These are phyloP conservation scores for Fusarium nodosum DNA, from an alignment of 2,329 filamentous ascomycete genomes.

Conservation along the genomic window DNA sequence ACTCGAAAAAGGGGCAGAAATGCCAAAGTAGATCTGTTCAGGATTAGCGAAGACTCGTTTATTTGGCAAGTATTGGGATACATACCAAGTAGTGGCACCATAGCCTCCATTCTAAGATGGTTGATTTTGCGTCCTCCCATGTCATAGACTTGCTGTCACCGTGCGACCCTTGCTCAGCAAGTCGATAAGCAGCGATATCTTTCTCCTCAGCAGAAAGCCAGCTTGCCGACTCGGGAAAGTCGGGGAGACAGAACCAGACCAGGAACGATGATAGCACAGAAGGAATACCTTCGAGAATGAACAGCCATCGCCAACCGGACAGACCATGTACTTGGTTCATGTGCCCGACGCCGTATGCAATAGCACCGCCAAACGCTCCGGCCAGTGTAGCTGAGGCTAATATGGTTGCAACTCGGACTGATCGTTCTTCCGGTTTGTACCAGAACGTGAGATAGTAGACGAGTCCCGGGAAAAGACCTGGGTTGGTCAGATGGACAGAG, in stretches of 20 bases:
- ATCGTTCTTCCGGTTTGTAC: conserved; percentile 77
- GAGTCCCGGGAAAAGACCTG: conserved; percentile 44
- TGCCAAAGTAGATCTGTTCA: conserved; percentile 58
- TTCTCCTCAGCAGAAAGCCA: conserved; percentile 72
- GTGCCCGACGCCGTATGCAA: conserved; percentile 77
- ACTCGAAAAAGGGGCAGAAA: conserved; percentile 67
- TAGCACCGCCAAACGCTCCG: conserved; percentile 77
- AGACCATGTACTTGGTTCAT: conserved; percentile 73
- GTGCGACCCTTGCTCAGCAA: conserved; percentile 53
- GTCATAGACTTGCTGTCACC: conserved; percentile 72
- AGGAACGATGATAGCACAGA: conserved; percentile 71
- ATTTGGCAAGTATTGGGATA: accelerated
- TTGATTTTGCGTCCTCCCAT: conserved; percentile 75
- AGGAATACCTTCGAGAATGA: conserved; percentile 71
- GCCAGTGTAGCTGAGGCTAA: conserved; percentile 76
- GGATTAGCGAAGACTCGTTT: neutral
- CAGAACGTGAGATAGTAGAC: conserved; percentile 71
- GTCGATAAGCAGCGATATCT: conserved; percentile 59
- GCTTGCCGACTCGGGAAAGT: conserved; percentile 73
- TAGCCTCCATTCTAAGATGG: conserved; percentile 72
- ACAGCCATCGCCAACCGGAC: conserved; percentile 75
- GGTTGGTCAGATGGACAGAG: conserved; percentile 54
- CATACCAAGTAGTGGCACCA: conserved; percentile 71
- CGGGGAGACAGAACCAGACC: conserved; percentile 75
- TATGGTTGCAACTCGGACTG: conserved; percentile 74